These are phyloP conservation scores for Colletotrichum brevisporum DNA, from an alignment of 2,329 filamentous ascomycete genomes.

Conservation along the genomic window DNA sequence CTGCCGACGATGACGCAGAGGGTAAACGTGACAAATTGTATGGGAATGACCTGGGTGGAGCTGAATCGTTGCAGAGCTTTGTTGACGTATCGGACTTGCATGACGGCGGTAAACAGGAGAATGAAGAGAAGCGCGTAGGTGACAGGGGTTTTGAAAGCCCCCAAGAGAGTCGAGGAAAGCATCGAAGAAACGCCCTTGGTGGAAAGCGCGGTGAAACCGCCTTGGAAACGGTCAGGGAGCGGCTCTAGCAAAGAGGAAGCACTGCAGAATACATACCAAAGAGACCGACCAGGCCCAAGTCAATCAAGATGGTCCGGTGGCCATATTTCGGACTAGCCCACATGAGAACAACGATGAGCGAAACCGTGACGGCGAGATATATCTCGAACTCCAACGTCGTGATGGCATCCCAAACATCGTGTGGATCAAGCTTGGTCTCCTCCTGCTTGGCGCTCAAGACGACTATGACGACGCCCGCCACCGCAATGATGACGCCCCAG, in stretches of 20 bases:
- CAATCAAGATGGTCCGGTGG: constrained; percentile 88
- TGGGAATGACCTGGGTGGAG: constrained; percentile 97
- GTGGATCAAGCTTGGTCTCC: constrained; percentile 91
- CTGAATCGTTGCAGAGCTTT: constrained; percentile 90
- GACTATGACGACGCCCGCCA: constrained; percentile 90
- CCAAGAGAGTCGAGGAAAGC: constrained; percentile 90
- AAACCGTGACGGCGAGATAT: constrained; percentile 83
- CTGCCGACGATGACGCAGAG: constrained; percentile 95
- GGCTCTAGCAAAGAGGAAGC: constrained; percentile 4
- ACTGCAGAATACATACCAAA: constrained; percentile 75
- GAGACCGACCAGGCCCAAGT: constrained; percentile 91
- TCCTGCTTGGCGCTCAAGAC: constrained; percentile 91
- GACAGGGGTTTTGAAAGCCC: constrained; percentile 90
- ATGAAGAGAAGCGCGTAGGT: constrained; percentile 89
- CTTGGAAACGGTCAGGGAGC: constrained; percentile 56
- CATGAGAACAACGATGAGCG: constrained; percentile 82
- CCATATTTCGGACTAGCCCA: constrained; percentile 88
- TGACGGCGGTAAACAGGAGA: constrained; percentile 86
- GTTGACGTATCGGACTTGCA: constrained; percentile 98
- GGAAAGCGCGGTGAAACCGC: constrained; percentile 95
- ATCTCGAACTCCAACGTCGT: constrained; percentile 91
- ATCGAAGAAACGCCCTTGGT: constrained; percentile 98
- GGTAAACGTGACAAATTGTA: constrained; percentile 97
- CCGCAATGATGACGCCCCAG: constrained; percentile 88
- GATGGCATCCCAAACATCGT: constrained; percentile 91